Evolutionary conservation across 1,284 basidiomycete genomes (phyloP).

Genomic region (Boletellus sp.): DNA sequence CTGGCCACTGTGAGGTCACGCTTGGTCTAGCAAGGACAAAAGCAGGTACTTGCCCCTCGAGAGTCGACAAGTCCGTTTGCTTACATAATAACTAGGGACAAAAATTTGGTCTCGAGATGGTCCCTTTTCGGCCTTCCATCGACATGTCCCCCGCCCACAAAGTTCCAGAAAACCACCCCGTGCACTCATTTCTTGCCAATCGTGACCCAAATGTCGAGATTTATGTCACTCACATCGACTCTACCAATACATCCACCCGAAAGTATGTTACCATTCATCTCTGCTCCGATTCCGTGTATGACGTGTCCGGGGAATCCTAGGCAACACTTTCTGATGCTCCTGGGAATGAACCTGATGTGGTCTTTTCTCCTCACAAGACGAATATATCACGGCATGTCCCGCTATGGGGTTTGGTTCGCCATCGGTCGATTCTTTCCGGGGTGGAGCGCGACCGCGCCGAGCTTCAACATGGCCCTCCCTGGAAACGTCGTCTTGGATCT

Average conservation of each 20-base stretch:
- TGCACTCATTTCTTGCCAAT: constrained; percentile 16
- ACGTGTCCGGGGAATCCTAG: constrained; percentile 13
- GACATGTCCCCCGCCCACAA: constrained; percentile 24
- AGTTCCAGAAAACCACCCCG: constrained; percentile 27
- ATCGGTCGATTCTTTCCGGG: constrained; percentile 21
- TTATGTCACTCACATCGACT: constrained; percentile 31
- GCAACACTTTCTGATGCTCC: constrained; percentile 25
- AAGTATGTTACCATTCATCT: constrained; percentile 18
- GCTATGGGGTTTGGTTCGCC: constrained; percentile 28
- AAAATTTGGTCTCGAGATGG: too few species aligned
- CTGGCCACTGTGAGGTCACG: too few species aligned
- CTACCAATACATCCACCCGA: constrained; percentile 15
- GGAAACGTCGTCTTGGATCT: constrained; percentile 27
- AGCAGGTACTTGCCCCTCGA: background rate
- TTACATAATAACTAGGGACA: constrained; percentile 17
- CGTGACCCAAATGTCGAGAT: constrained; percentile 23
- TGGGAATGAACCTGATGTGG: constrained; percentile 28
- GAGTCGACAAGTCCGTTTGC: background rate
- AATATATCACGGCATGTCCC: constrained; percentile 20
- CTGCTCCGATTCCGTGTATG: background rate
- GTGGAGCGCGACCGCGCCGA: constrained; percentile 13
- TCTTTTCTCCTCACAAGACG: constrained; percentile 24
- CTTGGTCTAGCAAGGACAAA: background rate
- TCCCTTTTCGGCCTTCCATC: background rate
- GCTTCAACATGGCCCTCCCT: constrained; percentile 16